Evolutionary conservation across 306 rosid genomes (phyloP).

Genomic region (Echinosophora koreensis): DNA sequence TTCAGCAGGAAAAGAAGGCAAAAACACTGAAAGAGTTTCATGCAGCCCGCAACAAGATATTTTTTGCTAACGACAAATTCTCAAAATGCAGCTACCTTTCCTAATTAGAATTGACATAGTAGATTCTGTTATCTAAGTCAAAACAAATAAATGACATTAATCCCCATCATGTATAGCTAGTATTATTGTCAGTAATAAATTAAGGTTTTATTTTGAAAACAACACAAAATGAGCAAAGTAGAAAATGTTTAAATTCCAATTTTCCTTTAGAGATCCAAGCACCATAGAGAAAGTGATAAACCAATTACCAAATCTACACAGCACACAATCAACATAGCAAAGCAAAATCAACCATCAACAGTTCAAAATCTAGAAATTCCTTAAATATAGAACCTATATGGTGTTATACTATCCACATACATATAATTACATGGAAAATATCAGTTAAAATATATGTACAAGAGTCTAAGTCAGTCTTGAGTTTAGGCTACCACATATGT

Average conservation of each 20-base stretch:
- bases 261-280: conserved; percentile 24
- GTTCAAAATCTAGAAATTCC: conserved; percentile 18
- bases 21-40: background rate
- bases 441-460: no score
- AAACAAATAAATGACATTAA: background rate
- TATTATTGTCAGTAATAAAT: background rate
- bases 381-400: conserved; percentile 9
- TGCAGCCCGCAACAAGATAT: conserved; percentile 6
- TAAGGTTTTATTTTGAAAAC: conserved; percentile 14
- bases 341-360: conserved; percentile 15
- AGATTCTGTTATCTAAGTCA: background rate
- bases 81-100: conserved; percentile 7
- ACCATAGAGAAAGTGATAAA: background rate
- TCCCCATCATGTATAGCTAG: background rate
- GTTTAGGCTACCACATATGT: no score
- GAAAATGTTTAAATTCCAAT: background rate
- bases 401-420: background rate
- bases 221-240: background rate
- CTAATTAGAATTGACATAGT: background rate
- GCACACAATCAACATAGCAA: conserved; percentile 10
- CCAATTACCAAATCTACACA: background rate
- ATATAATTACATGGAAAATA: background rate
- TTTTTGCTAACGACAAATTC: conserved; percentile 7
- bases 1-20: conserved; percentile 1
- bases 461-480: no score